Percentiles rank a stretch among this genome's conserved stretches.
phyloP scores from a whole-genome alignment of 768 basidiomycete species.

The Hericium coralloides region DNA sequence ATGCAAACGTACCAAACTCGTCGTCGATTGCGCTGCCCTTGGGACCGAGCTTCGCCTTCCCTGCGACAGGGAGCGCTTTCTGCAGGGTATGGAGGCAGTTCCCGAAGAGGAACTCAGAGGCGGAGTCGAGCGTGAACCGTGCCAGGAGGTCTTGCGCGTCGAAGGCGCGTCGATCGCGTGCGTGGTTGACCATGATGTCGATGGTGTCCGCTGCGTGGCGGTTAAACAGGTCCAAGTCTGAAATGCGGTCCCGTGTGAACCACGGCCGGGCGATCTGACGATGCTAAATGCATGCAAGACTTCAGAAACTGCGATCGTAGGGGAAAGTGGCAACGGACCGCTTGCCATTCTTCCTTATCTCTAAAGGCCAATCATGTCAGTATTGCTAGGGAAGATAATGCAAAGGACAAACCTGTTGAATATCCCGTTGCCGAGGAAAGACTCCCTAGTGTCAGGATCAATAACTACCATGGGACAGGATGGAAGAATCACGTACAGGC shows the following conservation, averaged over 20 bases:
- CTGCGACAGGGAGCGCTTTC: conserved; percentile 30
- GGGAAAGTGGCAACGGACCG: conserved; percentile 35
- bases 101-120: conserved; percentile 43
- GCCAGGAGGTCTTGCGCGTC: conserved; percentile 30
- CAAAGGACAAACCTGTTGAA: conserved; percentile 70
- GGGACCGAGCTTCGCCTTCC: conserved; percentile 35
- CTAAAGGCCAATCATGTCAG: neutral
- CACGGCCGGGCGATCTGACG: conserved; percentile 26
- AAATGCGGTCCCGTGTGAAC: conserved; percentile 22
- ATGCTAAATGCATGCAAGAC: conserved; percentile 19
- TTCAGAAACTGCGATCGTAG: too few relatives aligned
- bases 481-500: conserved; percentile 37
- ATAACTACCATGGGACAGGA: neutral
- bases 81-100: conserved; percentile 29
- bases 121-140: conserved; percentile 41
- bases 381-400: conserved; percentile 11
- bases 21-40: conserved; percentile 56
- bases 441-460: conserved; percentile 23
- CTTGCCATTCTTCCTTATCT: conserved; percentile 47
- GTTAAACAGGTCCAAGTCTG: conserved; percentile 23
- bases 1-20: conserved; percentile 48
- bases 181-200: neutral
- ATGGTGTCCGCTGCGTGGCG: conserved; percentile 20
- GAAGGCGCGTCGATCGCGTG: conserved; percentile 32
- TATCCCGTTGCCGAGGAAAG: conserved; percentile 66